Evolutionary conservation across 2,329 filamentous ascomycete species (phyloP).

Genomic region (Cephalotrichum gorgonifer): DNA sequence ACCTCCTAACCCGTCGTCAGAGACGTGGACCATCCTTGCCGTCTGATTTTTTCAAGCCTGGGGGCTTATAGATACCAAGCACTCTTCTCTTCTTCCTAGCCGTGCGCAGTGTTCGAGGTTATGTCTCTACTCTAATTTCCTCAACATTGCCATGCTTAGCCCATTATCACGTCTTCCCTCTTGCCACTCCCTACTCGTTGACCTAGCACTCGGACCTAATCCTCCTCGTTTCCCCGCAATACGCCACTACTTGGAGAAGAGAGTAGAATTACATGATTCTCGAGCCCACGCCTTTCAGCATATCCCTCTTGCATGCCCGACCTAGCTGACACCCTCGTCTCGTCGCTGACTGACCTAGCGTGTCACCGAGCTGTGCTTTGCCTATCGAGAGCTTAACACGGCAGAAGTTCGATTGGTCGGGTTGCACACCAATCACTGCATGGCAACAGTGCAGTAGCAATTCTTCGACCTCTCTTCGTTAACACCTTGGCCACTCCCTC

Average conservation of each 20-base stretch:
- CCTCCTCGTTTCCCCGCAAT: not conserved
- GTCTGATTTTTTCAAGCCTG: not conserved
- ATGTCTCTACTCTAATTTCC: not conserved
- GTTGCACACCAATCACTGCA: not conserved
- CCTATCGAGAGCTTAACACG: not conserved
- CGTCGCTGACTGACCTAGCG: not conserved
- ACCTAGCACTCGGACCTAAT: not conserved
- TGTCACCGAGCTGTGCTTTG: not conserved
- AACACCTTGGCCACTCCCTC: not conserved
- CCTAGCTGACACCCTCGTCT: not conserved
- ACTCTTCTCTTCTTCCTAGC: not conserved
- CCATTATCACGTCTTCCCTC: not conserved
- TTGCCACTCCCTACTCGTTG: not conserved
- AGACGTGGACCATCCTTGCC: constrained; percentile 1
- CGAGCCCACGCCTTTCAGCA: not conserved
- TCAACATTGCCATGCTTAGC: not conserved
- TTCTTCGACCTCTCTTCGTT: not conserved
- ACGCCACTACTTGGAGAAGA: not conserved
- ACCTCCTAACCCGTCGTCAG: not conserved
- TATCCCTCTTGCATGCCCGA: not conserved
- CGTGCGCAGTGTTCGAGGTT: not conserved
- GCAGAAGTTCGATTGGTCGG: not conserved
- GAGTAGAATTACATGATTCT: not conserved
- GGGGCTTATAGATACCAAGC: not conserved
- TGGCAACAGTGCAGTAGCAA: not conserved